A percentile compares a stretch with the other conserved stretches of the same genome.
phyloP scores from a whole-genome alignment of 2,329 filamentous ascomycete species.

The Westerdykella ornata region DNA sequence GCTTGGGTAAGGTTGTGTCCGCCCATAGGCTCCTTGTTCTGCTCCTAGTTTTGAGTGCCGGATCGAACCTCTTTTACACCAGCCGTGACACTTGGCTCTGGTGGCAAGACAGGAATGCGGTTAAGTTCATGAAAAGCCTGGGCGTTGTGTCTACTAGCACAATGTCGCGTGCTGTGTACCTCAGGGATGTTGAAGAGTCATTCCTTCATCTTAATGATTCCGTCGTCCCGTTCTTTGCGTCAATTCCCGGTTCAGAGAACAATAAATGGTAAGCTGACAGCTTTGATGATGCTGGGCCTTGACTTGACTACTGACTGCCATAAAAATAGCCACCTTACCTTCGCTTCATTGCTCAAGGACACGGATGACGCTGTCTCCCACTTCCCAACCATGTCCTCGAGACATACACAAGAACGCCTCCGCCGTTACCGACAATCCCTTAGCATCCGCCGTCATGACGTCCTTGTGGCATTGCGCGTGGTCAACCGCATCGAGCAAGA shows the following conservation, averaged over 20 bases:
- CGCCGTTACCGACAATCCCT: conserved; percentile 76
- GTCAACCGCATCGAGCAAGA: conserved; percentile 86
- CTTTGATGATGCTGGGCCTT: background rate
- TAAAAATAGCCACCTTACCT: conserved; percentile 29
- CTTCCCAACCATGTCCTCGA: conserved; percentile 19
- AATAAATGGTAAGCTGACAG: conserved; percentile 26
- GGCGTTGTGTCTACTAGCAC: conserved; percentile 71
- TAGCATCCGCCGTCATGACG: conserved; percentile 77
- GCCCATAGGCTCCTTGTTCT: conserved; percentile 69
- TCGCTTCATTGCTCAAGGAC: conserved; percentile 30
- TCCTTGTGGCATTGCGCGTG: conserved; percentile 82
- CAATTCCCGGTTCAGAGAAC: conserved; percentile 10
- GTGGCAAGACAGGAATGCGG: conserved; percentile 79
- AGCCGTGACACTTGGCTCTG: conserved; percentile 67
- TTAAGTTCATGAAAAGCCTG: conserved; percentile 71
- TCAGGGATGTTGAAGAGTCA: conserved; percentile 70
- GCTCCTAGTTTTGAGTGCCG: conserved; percentile 60
- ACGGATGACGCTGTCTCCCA: conserved; percentile 8
- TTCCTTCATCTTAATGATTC: conserved; percentile 38
- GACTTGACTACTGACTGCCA: conserved; percentile 2
- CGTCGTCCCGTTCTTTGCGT: conserved; percentile 13
- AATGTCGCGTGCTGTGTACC: conserved; percentile 80
- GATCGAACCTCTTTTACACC: conserved; percentile 69
- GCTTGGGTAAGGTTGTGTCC: conserved; percentile 60
- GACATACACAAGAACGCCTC: conserved; percentile 48